A percentile compares a stretch with the other conserved stretches of the same genome.
Evolutionary conservation across 305 asterid species (phyloP).

Genomic region (Solanum hybrid): DNA sequence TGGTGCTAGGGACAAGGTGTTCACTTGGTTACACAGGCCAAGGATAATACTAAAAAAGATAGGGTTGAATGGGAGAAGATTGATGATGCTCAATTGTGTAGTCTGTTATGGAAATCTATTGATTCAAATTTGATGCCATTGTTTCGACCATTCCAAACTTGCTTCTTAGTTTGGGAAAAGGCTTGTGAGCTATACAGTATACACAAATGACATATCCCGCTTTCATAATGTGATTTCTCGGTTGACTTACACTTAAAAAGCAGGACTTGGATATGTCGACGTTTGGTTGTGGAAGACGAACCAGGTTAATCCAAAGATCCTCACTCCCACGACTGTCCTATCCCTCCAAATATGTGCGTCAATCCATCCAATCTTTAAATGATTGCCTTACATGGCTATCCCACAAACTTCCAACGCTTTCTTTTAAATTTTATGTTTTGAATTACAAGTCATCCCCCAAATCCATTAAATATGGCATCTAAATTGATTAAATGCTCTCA

Average conservation of each 20-base stretch:
- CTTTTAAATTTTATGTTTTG: not conserved
- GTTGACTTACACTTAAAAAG: too few species aligned
- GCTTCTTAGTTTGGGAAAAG: too few species aligned
- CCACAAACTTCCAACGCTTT: not conserved
- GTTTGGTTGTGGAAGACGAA: not conserved
- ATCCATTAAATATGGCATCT: not conserved
- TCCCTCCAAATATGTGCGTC: not conserved
- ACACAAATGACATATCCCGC: too few species aligned
- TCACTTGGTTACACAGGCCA: not conserved
- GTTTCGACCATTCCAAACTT: not conserved
- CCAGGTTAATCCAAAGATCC: not conserved
- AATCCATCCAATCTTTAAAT: not conserved
- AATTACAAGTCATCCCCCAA: not conserved
- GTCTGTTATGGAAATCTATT: not conserved
- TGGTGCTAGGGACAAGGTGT: not conserved
- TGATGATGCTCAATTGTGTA: not conserved
- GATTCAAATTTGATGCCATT: not conserved
- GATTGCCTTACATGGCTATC: not conserved
- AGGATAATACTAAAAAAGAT: not conserved
- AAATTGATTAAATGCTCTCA: not conserved
- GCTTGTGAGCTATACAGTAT: too few species aligned
- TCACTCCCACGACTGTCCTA: not conserved
- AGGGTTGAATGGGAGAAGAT: not conserved
- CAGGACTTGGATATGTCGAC: too few species aligned
- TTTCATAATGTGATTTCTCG: too few species aligned